Percentiles rank a stretch among this genome's conserved stretches.
Conservation (phyloP, 768 basidiomycete genomes). For the Pulveroboletus sp. region DNA sequence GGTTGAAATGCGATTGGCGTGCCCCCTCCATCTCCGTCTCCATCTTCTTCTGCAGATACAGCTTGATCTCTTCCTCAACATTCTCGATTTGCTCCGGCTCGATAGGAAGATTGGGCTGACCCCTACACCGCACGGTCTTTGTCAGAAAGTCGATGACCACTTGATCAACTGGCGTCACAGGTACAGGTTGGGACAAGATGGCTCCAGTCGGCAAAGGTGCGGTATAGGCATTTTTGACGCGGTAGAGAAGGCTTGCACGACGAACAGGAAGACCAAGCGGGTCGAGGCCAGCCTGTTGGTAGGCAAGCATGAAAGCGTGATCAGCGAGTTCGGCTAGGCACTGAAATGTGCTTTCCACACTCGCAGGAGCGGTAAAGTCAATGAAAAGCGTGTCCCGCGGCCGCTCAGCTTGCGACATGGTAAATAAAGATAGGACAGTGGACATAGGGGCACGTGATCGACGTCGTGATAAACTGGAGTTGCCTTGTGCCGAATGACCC, state of each 20-base stretch:
- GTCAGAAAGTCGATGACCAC: conserved; percentile 17
- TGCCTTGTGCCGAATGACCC: too few species aligned
- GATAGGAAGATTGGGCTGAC: conserved; percentile 13
- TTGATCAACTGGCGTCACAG: conserved; percentile 4
- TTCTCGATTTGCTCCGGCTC: conserved; percentile 16
- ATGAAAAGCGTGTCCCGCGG: conserved; percentile 13
- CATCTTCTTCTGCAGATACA: conserved; percentile 8
- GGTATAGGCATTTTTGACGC: not conserved
- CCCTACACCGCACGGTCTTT: conserved; percentile 12
- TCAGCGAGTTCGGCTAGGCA: conserved; percentile 17
- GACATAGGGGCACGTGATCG: too few species aligned
- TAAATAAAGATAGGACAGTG: too few species aligned
- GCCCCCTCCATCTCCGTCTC: conserved; percentile 2
- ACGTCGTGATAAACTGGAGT: too few species aligned
- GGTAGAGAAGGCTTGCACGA: conserved; percentile 15
- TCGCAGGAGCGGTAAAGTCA: conserved; percentile 6
- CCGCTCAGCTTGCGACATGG: conserved; percentile 12
- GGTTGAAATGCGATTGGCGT: conserved; percentile 1
- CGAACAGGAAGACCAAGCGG: not conserved
- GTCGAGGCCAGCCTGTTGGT: conserved; percentile 1
- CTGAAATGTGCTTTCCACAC: conserved; percentile 2
- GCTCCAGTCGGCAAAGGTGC: conserved; percentile 11
- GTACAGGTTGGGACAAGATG: conserved; percentile 10
- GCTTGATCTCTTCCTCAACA: conserved; percentile 12
- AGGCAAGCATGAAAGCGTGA: conserved; percentile 14